Percentiles rank a stretch among this genome's conserved stretches.
Conservation (phyloP, 208 protist species). For the Leishmania amazonensis region DNA sequence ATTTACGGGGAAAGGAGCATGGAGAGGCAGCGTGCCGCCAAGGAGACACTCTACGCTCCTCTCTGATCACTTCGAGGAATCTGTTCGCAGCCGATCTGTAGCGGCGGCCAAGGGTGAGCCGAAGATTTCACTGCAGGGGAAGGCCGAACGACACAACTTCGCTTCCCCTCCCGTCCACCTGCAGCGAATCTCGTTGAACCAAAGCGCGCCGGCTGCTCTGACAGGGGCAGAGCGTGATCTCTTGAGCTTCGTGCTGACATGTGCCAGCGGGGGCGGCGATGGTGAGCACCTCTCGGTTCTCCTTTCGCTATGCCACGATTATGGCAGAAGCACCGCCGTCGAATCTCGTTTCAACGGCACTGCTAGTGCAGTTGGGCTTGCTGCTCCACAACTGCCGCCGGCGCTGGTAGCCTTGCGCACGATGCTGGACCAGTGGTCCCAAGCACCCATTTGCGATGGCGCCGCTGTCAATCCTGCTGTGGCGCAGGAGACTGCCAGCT, state of each 20-base stretch:
- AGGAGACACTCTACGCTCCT: background rate
- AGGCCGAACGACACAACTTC: too few relatives aligned
- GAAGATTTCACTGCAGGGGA: background rate
- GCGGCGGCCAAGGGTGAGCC: background rate
- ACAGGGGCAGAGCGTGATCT: conserved; percentile 23
- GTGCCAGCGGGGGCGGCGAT: conserved; percentile 8
- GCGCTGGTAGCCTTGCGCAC: conserved; percentile 9
- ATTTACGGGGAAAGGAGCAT: background rate
- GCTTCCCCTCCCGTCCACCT: background rate
- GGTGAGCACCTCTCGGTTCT: conserved; percentile 2
- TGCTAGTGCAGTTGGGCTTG: background rate
- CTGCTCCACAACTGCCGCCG: background rate
- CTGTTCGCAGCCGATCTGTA: background rate
- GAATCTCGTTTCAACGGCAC: background rate
- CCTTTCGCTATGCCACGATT: background rate
- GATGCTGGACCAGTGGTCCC: conserved; percentile 2
- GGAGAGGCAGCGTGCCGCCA: background rate
- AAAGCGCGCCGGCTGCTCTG: background rate
- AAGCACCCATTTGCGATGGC: background rate
- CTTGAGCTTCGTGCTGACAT: conserved; percentile 25
- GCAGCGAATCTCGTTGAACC: background rate
- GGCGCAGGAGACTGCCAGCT: background rate
- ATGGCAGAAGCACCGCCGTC: background rate
- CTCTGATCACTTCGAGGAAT: background rate
- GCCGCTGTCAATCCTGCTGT: background rate